phyloP scores from a whole-genome alignment of 768 basidiomycete genomes.

The Phanerochaete carnosa region DNA sequence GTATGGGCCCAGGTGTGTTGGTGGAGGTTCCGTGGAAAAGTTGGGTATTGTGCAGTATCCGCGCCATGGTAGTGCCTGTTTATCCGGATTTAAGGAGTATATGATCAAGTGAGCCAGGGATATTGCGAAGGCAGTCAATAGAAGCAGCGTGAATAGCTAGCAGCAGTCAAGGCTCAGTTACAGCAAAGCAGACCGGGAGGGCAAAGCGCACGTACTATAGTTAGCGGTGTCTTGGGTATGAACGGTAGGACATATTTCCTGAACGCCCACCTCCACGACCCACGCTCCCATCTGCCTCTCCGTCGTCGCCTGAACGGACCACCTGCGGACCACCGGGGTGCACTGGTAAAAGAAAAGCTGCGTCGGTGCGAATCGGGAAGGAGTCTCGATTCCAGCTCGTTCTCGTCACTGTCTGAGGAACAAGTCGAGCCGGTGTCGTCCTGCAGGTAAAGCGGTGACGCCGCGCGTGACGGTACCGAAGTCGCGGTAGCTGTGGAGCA shows the following conservation, averaged over 20 bases:
- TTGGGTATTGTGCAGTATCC: conserved; percentile 82
- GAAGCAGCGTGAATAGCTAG: conserved; percentile 66
- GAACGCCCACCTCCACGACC: conserved; percentile 51
- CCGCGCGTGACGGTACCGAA: conserved; percentile 59
- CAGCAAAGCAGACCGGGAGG: background rate
- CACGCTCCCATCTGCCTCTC: conserved; percentile 42
- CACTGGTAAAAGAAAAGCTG: conserved; percentile 14
- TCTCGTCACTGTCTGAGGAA: conserved; percentile 57
- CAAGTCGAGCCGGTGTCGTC: conserved; percentile 44
- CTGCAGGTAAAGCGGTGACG: conserved; percentile 54
- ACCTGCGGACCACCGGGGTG: conserved; percentile 55
- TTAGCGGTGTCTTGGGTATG: conserved; percentile 76
- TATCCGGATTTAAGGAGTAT: conserved; percentile 94
- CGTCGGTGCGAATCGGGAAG: conserved; percentile 35
- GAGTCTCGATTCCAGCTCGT: conserved; percentile 33
- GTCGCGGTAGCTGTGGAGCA: conserved; percentile 36
- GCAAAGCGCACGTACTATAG: conserved; percentile 55
- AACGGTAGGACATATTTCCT: conserved; percentile 64
- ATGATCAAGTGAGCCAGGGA: conserved; percentile 85
- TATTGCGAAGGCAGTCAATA: conserved; percentile 79
- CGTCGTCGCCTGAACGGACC: conserved; percentile 44
- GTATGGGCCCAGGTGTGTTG: conserved; percentile 36
- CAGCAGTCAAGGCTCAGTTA: background rate
- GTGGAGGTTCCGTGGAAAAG: conserved; percentile 40
- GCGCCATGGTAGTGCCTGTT: conserved; percentile 91